phyloP scores from a whole-genome alignment of 2,329 filamentous ascomycete species.

The Neonectria hederae region DNA sequence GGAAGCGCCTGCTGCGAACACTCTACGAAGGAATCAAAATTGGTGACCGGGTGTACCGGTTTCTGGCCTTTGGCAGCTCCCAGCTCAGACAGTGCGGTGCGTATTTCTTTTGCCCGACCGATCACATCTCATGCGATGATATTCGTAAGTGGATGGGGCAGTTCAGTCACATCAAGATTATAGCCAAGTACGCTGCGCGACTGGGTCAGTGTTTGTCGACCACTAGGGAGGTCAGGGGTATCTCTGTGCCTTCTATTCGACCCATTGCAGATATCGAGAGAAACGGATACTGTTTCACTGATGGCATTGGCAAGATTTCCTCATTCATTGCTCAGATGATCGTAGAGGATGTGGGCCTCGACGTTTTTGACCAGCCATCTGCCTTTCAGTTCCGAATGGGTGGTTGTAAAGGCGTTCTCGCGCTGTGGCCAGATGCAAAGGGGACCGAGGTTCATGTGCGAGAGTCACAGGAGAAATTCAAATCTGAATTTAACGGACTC shows the following conservation, averaged over 20 bases:
- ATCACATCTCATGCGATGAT: slow-evolving; percentile 72
- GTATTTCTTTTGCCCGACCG: slow-evolving; percentile 86
- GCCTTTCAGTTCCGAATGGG: slow-evolving; percentile 92
- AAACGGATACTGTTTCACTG: slow-evolving; percentile 80
- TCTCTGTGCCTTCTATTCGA: slow-evolving; percentile 65
- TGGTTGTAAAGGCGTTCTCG: slow-evolving; percentile 90
- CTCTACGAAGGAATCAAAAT: slow-evolving; percentile 83
- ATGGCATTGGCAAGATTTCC: slow-evolving; percentile 95
- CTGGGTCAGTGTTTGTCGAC: slow-evolving; percentile 97
- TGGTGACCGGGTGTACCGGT: slow-evolving; percentile 84
- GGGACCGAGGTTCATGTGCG: slow-evolving; percentile 79
- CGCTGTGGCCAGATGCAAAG: slow-evolving; percentile 74
- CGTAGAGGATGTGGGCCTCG: slow-evolving; percentile 72
- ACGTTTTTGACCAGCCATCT: slow-evolving; percentile 71
- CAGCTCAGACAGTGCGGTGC: slow-evolving; percentile 92
- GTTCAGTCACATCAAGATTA: slow-evolving; percentile 80
- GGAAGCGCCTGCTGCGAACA: slow-evolving; percentile 75
- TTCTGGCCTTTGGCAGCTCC: slow-evolving; percentile 94
- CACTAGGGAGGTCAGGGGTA: slow-evolving; percentile 76
- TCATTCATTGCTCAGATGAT: slow-evolving; percentile 78
- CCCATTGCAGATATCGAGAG: slow-evolving; percentile 76
- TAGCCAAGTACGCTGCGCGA: slow-evolving; percentile 91
- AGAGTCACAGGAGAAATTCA: slow-evolving; percentile 89
- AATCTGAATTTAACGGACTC: slow-evolving; percentile 72
- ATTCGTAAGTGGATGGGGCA: slow-evolving; percentile 90